Conservation (phyloP, 257 asterid genomes). For the Mitragyna speciosa region DNA sequence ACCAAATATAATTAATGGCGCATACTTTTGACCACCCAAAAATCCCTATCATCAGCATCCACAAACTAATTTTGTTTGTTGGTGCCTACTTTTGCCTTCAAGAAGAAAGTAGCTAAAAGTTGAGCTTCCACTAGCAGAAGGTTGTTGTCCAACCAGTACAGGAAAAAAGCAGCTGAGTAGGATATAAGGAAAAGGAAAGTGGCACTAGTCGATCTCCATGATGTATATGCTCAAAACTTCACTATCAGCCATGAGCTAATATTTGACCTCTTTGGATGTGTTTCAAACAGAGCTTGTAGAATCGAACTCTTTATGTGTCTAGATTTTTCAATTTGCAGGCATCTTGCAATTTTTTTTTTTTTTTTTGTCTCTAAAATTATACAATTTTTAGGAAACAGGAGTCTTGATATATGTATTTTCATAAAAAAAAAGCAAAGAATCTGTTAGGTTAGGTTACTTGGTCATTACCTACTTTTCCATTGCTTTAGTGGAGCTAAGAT, state of each 20-base stretch:
- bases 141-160: neutral
- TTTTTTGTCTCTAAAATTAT: neutral
- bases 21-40: neutral
- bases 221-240: neutral
- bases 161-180: neutral
- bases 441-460: neutral
- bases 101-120: neutral
- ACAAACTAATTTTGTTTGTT: neutral
- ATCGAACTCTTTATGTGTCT: neutral
- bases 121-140: slow-evolving; percentile 5
- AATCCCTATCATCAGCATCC: neutral
- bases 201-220: neutral
- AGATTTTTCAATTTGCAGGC: neutral
- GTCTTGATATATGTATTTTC: neutral
- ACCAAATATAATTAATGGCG: neutral
- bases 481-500: too few species aligned
- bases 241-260: neutral
- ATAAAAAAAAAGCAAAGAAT: neutral
- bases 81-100: neutral
- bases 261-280: neutral
- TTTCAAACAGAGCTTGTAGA: neutral
- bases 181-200: neutral
- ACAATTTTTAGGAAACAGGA: too few species aligned
- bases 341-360: neutral
- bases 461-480: neutral